phyloP scores from a whole-genome alignment of 176 grass and related monocot species.

The Carex parvula region DNA sequence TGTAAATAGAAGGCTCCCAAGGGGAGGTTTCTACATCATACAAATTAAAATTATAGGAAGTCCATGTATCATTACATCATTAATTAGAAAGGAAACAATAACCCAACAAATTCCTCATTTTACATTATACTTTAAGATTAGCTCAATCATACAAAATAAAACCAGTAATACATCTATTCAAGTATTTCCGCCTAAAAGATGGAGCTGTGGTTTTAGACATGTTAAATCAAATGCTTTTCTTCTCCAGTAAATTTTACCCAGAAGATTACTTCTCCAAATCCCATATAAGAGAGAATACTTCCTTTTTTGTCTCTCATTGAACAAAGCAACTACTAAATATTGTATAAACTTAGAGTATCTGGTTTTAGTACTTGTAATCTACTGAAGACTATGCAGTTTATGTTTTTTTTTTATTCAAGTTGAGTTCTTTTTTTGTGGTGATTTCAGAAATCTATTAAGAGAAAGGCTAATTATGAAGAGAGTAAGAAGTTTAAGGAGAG shows the following conservation, averaged over 20 bases:
- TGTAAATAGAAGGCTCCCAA: neutral
- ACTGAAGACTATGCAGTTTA: neutral
- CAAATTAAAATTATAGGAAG: neutral
- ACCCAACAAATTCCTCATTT: neutral
- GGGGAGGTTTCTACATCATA: neutral
- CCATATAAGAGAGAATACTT: neutral
- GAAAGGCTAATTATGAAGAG: constrained; percentile 79
- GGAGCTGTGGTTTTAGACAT: neutral
- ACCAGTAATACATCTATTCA: neutral
- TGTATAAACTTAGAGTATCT: neutral
- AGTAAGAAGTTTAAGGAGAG: constrained; percentile 86
- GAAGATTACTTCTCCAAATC: neutral
- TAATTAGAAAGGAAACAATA: neutral
- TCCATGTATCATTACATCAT: neutral
- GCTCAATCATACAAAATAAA: neutral
- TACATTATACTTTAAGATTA: neutral
- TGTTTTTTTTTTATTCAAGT: neutral
- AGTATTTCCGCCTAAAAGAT: neutral
- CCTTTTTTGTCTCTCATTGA: neutral
- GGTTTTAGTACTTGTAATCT: neutral
- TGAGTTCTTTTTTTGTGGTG: neutral
- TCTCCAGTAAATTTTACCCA: neutral
- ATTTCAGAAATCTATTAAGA: constrained; percentile 77
- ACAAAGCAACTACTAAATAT: neutral
- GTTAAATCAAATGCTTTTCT: neutral